Evolutionary conservation across 1,139 yeast species (phyloP), one percentile per base, ranked within the genome.

Genomic region (Yamadazyma triangularis): DNA sequence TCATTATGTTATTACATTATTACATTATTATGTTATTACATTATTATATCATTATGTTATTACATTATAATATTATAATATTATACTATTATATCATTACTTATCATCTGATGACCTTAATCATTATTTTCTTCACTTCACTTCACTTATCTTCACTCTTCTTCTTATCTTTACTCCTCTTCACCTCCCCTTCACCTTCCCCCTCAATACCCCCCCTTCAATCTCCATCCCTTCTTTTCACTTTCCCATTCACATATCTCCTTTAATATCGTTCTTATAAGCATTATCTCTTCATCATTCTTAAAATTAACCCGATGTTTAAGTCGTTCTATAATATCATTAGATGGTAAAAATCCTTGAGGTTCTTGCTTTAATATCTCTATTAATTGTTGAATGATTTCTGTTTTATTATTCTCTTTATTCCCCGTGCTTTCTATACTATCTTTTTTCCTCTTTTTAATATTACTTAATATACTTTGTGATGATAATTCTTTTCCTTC

Each of bases 241-340:
- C 61, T 54, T 40, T 80, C 75, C 91, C 95, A 89, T 0, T 50
- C 57, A 4, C 95, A 86, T 12, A 86, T 73, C 32, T 77, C 73
- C 35, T 76, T 70, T 32, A 89, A 52, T 71, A 88, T 70, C 1
- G 85, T 78, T 29, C 95, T 60, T 13, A 85, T 66, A 35, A 74
- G 60, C 2, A 82, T 65, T 28, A 85, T 73, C 26, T 82, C 84
- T 32, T 70, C 69, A 15, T 71, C 75, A 26, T 74, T 69, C 4
- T 57, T 58, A 21, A 80, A 51, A 4, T 70, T 59, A 29, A 80
- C 53, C 29, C 64, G 55, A 12, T 27, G 30, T 20, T 36, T 38
- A 3, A 44, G 26, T n/a, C 56, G 54, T 22, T 87, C 58, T 6
- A 89, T 74, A 6, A 73, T 74, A 9, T 70, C 67, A 0, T 94